Conservation (phyloP, 2,329 filamentous ascomycete genomes). For the Lachnellula arida region DNA sequence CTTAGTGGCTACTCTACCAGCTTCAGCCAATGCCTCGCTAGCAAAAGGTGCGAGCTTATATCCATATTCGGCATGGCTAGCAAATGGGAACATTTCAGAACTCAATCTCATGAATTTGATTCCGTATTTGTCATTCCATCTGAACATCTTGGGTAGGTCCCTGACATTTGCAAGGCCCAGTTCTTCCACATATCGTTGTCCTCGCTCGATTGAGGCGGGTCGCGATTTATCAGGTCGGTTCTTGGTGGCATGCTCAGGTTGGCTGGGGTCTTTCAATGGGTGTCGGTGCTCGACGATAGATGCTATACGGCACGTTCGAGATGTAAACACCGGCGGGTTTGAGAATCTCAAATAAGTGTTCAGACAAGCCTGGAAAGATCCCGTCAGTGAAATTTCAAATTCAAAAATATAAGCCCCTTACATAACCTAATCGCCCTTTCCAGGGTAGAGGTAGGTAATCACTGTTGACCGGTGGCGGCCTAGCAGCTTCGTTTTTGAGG, state of each 20-base stretch:
- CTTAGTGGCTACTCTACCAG: slow-evolving; percentile 70
- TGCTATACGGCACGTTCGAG: slow-evolving; percentile 83
- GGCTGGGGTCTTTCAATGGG: slow-evolving; percentile 68
- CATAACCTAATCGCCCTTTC: slow-evolving; percentile 86
- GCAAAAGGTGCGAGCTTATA: slow-evolving; percentile 84
- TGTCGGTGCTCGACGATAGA: slow-evolving; percentile 88
- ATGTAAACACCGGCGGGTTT: slow-evolving; percentile 82
- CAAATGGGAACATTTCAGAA: slow-evolving; percentile 96
- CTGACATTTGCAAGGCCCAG: slow-evolving; percentile 77
- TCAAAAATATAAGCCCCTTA: slow-evolving; percentile 38
- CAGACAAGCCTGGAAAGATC: slow-evolving; percentile 62
- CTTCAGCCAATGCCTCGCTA: slow-evolving; percentile 68
- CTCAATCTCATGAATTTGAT: slow-evolving; percentile 92
- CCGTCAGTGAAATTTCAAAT: background rate
- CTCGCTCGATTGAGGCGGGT: slow-evolving; percentile 60
- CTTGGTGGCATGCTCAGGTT: slow-evolving; percentile 77
- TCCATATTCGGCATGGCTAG: slow-evolving; percentile 80
- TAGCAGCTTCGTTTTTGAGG: slow-evolving; percentile 27
- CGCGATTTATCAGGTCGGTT: slow-evolving; percentile 76
- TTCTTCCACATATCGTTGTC: slow-evolving; percentile 68
- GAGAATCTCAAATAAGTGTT: slow-evolving; percentile 85
- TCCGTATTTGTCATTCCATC: slow-evolving; percentile 87
- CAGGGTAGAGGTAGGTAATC: slow-evolving; percentile 80
- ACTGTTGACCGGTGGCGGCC: slow-evolving; percentile 74
- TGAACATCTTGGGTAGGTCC: slow-evolving; percentile 79